phyloP scores from a whole-genome alignment of 1,284 basidiomycete species.

The Leccinum fallax region DNA sequence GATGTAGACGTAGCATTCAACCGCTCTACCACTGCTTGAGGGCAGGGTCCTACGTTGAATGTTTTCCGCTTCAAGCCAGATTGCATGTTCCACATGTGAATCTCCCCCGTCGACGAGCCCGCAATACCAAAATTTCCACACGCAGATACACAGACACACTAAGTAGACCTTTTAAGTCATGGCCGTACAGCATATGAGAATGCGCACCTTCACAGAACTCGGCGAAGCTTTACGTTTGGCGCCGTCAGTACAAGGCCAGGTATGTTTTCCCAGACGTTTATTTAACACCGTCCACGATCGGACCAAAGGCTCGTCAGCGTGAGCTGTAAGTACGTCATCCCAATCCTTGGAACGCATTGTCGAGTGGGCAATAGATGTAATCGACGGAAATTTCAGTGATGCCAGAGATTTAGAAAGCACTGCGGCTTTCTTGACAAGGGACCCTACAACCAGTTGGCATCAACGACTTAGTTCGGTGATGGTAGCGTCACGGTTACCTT shows the following conservation, averaged over 20 bases:
- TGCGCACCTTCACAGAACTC: slow-evolving; percentile 65
- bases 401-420: slow-evolving; percentile 78
- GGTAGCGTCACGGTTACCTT: slow-evolving; percentile 57
- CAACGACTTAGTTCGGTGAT: neutral
- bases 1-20: slow-evolving; percentile 43
- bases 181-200: neutral
- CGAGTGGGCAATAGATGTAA: slow-evolving; percentile 80
- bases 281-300: slow-evolving; percentile 87
- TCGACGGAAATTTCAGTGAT: slow-evolving; percentile 80
- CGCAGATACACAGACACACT: slow-evolving; percentile 90
- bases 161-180: slow-evolving; percentile 9
- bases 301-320: slow-evolving; percentile 78
- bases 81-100: slow-evolving; percentile 96
- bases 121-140: slow-evolving; percentile 97
- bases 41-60: slow-evolving; percentile 68
- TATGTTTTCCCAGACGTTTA: slow-evolving; percentile 81
- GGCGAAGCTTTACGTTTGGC: slow-evolving; percentile 51
- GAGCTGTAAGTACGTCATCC: slow-evolving; percentile 95
- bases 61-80: slow-evolving; percentile 85
- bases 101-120: slow-evolving; percentile 76
- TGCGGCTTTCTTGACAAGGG: slow-evolving; percentile 84
- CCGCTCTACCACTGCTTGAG: slow-evolving; percentile 50
- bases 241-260: slow-evolving; percentile 51
- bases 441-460: slow-evolving; percentile 49
- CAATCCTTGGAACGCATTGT: slow-evolving; percentile 89